phyloP scores from a whole-genome alignment of 2,329 filamentous ascomycete genomes.

The Lasiodiplodia sp. region DNA sequence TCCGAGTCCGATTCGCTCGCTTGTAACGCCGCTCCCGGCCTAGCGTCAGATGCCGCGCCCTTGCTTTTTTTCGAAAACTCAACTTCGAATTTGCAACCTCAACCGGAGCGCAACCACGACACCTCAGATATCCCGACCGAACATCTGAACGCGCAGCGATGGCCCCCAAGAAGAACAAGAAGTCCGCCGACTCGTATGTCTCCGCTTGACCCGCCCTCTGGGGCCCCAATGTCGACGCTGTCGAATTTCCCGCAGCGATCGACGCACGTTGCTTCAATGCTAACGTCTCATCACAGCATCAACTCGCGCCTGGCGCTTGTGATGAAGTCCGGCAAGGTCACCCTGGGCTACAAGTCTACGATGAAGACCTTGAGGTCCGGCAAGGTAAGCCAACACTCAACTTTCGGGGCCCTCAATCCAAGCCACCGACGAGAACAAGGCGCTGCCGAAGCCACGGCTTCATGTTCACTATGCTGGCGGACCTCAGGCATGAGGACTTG shows the following conservation, averaged over 20 bases:
- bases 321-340: conserved; percentile 73
- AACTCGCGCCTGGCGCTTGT: conserved; percentile 68
- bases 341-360: conserved; percentile 87
- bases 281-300: conserved; percentile 19
- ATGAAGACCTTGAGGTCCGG: conserved; percentile 88
- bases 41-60: conserved; percentile 6
- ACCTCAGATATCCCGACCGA: conserved; percentile 39
- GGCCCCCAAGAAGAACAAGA: conserved; percentile 80
- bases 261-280: neutral
- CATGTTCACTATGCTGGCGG: too few species aligned
- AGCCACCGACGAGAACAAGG: too few species aligned
- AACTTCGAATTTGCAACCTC: conserved; percentile 20
- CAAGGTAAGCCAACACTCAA: conserved; percentile 57
- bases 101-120: conserved; percentile 46
- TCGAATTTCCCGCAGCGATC: too few species aligned
- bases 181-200: conserved; percentile 77
- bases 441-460: too few species aligned
- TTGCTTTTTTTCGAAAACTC: conserved; percentile 31
- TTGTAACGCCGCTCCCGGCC: neutral
- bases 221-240: too few species aligned
- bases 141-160: conserved; percentile 59
- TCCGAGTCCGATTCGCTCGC: conserved; percentile 25
- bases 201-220: neutral
- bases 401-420: too few species aligned
- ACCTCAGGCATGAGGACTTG: too few species aligned